phyloP scores from a whole-genome alignment of 768 basidiomycete species.

The Astraeus odoratus region DNA sequence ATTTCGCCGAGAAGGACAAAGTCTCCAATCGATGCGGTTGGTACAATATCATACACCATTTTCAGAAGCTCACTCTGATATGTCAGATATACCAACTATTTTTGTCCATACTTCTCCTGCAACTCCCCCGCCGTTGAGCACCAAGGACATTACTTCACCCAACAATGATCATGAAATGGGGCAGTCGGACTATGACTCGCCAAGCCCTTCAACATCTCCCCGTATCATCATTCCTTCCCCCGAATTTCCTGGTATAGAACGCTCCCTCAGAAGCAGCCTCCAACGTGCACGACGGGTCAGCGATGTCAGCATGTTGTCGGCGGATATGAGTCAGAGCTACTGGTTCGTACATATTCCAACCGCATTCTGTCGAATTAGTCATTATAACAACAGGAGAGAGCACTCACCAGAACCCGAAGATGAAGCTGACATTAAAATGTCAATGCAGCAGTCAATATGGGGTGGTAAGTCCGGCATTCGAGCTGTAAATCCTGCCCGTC shows the following conservation, averaged over 20 bases:
- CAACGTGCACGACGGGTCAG: slow-evolving; percentile 50
- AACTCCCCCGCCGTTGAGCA: slow-evolving; percentile 41
- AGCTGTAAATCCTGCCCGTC: neutral
- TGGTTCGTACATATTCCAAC: slow-evolving; percentile 35
- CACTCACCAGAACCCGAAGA: slow-evolving; percentile 9
- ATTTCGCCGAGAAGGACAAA: slow-evolving; percentile 46
- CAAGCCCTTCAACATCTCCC: slow-evolving; percentile 5
- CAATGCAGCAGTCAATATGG: slow-evolving; percentile 66
- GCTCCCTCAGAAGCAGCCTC: slow-evolving; percentile 35
- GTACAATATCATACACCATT: slow-evolving; percentile 4
- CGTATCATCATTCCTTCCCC: slow-evolving; percentile 11
- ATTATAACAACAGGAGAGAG: slow-evolving; percentile 8
- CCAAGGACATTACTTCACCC: slow-evolving; percentile 50
- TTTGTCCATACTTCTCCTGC: slow-evolving; percentile 54
- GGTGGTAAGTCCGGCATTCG: slow-evolving; percentile 41
- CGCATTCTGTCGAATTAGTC: neutral
- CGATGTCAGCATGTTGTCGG: slow-evolving; percentile 54
- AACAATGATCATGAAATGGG: slow-evolving; percentile 4
- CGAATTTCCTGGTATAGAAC: slow-evolving; percentile 29
- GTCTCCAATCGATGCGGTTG: slow-evolving; percentile 37
- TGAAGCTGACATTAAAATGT: slow-evolving; percentile 38
- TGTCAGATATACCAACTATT: slow-evolving; percentile 61
- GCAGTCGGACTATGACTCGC: slow-evolving; percentile 1
- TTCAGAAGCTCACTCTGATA: slow-evolving; percentile 1
- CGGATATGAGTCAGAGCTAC: slow-evolving; percentile 40